These are phyloP conservation scores for Apocynum venetum DNA, from an alignment of 257 asterid genomes.

Conservation along the genomic window DNA sequence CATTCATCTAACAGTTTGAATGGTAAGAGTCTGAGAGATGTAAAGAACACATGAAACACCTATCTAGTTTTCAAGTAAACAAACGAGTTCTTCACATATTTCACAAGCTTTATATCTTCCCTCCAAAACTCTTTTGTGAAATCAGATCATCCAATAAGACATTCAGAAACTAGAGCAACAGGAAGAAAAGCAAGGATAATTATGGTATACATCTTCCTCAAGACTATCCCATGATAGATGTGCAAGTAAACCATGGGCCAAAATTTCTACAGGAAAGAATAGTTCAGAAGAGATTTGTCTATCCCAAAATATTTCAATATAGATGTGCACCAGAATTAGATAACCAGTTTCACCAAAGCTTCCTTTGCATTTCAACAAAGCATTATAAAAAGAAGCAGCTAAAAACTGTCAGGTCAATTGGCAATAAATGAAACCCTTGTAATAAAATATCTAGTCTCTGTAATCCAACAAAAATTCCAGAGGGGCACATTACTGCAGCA, in stretches of 20 bases:
- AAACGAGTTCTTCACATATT: not conserved
- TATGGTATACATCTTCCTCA: not conserved
- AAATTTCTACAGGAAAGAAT: not conserved
- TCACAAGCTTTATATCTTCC: not conserved
- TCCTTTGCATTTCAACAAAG: not conserved
- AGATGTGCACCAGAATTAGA: not conserved
- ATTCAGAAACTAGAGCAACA: not conserved
- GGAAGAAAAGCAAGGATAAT: too few species aligned
- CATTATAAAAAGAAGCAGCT: not conserved
- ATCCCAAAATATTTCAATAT: not conserved
- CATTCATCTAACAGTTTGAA: not conserved
- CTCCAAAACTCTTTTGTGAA: not conserved
- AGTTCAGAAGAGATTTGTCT: not conserved
- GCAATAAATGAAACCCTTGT: constrained; percentile 1
- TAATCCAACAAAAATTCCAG: not conserved
- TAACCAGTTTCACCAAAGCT: not conserved
- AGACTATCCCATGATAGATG: not conserved
- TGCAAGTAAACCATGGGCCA: not conserved
- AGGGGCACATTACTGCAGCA: not conserved
- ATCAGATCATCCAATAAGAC: not conserved
- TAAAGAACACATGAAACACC: not conserved
- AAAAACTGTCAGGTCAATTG: not conserved
- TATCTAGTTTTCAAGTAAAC: not conserved
- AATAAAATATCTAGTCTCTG: not conserved
- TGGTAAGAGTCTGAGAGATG: not conserved